Evolutionary conservation across 192 early-diverging fungal genomes (phyloP).

Genomic region (Martensiomyces pterosporus): DNA sequence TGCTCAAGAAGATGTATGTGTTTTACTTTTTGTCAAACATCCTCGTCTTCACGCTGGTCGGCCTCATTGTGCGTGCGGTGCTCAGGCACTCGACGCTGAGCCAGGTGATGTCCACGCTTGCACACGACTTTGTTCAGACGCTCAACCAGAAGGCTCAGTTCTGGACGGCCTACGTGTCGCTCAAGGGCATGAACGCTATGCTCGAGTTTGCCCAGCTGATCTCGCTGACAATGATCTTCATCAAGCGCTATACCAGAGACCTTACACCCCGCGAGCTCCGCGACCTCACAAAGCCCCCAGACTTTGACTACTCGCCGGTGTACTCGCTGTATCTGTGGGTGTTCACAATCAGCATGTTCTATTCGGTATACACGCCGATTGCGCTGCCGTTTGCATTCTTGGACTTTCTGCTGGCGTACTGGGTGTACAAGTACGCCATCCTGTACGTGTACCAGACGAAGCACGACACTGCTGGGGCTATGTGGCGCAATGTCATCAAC

Average conservation of each 20-base stretch:
- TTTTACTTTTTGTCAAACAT: slow-evolving; percentile 72
- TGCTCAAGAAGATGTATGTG: slow-evolving; percentile 67
- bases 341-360: slow-evolving; percentile 67
- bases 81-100: slow-evolving; percentile 29
- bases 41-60: slow-evolving; percentile 57
- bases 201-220: slow-evolving; percentile 67
- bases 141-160: slow-evolving; percentile 56
- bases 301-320: slow-evolving; percentile 67
- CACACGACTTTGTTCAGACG: slow-evolving; percentile 30
- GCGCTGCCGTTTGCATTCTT: slow-evolving; percentile 61
- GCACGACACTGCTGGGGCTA: slow-evolving; percentile 65
- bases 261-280: slow-evolving; percentile 67
- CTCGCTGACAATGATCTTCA: slow-evolving; percentile 52
- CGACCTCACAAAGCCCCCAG: slow-evolving; percentile 60
- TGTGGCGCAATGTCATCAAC: slow-evolving; percentile 68
- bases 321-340: slow-evolving; percentile 68
- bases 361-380: slow-evolving; percentile 67
- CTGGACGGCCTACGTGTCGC: slow-evolving; percentile 73
- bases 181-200: slow-evolving; percentile 60
- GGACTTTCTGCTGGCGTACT: slow-evolving; percentile 59
- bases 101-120: slow-evolving; percentile 40
- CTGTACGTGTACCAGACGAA: slow-evolving; percentile 75
- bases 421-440: slow-evolving; percentile 69
- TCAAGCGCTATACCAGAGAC: slow-evolving; percentile 56
- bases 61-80: slow-evolving; percentile 35